Conservation (phyloP, 208 protist species). For the Trypanosoma rangeli region DNA sequence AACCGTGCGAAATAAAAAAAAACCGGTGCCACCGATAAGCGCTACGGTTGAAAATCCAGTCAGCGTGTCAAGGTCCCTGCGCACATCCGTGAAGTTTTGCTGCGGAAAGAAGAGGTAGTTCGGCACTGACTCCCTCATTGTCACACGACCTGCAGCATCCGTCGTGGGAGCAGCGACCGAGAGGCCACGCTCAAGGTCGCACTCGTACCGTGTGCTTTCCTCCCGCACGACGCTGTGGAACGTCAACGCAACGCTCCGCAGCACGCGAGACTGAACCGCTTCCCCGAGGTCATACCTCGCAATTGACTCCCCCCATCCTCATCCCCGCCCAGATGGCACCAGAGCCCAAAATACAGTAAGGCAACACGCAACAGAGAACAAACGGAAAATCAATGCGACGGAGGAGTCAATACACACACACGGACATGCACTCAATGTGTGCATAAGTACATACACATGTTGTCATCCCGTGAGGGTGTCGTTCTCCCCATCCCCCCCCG, state of each 20-base stretch:
- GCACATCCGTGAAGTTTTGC: constrained; percentile 30
- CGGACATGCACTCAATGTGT: not conserved
- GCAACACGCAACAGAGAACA: not conserved
- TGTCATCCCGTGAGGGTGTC: not conserved
- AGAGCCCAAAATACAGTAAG: not conserved
- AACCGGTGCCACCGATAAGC: constrained; percentile 52
- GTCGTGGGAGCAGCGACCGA: not conserved
- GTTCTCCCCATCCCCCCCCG: not conserved
- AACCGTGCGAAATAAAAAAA: constrained; percentile 55
- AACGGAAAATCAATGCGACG: not conserved
- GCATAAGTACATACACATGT: not conserved
- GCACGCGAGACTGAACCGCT: constrained; percentile 43
- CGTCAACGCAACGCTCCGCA: constrained; percentile 38
- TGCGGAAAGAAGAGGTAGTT: constrained; percentile 47
- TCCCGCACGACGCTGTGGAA: constrained; percentile 73
- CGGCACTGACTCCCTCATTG: constrained; percentile 6
- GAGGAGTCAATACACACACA: not conserved
- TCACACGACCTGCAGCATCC: not conserved
- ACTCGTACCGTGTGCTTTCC: constrained; percentile 52
- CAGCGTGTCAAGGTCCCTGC: constrained; percentile 4
- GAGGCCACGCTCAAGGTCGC: constrained; percentile 3
- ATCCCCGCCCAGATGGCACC: not conserved
- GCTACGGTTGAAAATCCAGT: constrained; percentile 30
- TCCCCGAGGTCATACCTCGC: constrained; percentile 18
- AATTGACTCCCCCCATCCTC: constrained; percentile 1